Conservation (phyloP, 2,329 filamentous ascomycete species). For the Paramyrothecium sp. region DNA sequence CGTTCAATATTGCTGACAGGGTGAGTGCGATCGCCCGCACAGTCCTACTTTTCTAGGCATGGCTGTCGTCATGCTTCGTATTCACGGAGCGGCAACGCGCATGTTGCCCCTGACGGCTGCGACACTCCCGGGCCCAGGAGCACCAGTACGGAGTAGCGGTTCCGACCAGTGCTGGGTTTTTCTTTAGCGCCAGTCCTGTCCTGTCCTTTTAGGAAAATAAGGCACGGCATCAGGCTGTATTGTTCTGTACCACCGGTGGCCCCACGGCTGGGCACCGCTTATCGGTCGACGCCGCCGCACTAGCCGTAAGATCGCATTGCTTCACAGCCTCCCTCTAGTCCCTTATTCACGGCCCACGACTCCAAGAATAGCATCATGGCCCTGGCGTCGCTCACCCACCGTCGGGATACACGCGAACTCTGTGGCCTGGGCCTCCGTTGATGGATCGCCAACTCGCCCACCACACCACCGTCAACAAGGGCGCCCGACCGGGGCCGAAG, state of each 20-base stretch:
- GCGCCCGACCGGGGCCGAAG: too few species aligned
- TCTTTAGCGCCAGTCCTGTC: neutral
- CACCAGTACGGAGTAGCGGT: neutral
- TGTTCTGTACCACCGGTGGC: too few species aligned
- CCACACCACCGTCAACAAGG: too few species aligned
- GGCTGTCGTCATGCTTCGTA: slow-evolving; percentile 1
- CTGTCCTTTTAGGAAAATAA: neutral
- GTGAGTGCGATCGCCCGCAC: neutral
- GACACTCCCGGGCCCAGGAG: neutral
- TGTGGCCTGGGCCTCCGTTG: too few species aligned
- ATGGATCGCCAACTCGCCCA: too few species aligned
- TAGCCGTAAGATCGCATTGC: neutral
- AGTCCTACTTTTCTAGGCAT: neutral
- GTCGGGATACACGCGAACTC: too few species aligned
- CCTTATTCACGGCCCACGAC: neutral
- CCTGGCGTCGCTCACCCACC: neutral
- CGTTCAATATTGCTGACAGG: too few species aligned
- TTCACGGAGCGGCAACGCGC: neutral
- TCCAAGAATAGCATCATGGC: neutral
- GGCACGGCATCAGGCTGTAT: too few species aligned
- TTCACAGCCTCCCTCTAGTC: neutral
- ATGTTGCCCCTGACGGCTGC: neutral
- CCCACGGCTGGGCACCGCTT: neutral
- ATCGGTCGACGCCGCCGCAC: neutral
- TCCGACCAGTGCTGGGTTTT: neutral